Base-by-base conservation (phyloP, 208 protist genomes). In the Crithidia thermophila region DNA sequence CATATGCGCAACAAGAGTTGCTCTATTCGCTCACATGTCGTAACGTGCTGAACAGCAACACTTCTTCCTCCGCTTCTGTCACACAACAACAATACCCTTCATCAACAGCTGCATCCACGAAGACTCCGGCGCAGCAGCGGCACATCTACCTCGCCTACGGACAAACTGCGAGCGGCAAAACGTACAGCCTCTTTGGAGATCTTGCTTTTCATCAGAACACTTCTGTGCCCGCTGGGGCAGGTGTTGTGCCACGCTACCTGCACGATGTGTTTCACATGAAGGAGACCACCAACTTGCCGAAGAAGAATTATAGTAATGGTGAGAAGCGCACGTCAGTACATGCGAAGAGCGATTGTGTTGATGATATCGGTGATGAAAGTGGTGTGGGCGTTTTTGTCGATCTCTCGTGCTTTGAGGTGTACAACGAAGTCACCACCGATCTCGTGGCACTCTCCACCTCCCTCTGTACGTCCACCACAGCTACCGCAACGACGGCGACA, bases 131-230 rank as follows among this genome's bases (percentile, higher is more conserved):
- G 27, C 33, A 58, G 21, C 50, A 28, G 9, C 46, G 56, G n/a
- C 60, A 51, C 11, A 62, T 80, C 8, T 81, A 93, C 49, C 74
- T 96, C 21, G 79, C 87, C n/a, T 96, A 94, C 53, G 91, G 91
- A 0, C 84, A 92, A 60, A 96, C 91, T n/a, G 74, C 81, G 4
- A 89, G 74, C 18, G 91, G 91, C 30, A 96, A 96, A 65, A 94
- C 88, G 25, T 85, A 93, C 72, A 92, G 86, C 20, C 76, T 96
- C 50, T 89, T 93, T 63, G 89, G 89, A 0, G 70, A 70, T 3
- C 20, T 55, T 0, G 28, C 58, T 4, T 20, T 39, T 4, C 14
- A 13, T 6, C 27, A 13, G 11, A 13, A 8, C n/a, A 18, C 20
- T 13, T 37, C 10, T 8, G 45, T 56, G 18, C 34, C 45, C 7